These are phyloP conservation scores for Lentinula sp. DNA, from an alignment of 768 basidiomycete species.

Conservation along the genomic window DNA sequence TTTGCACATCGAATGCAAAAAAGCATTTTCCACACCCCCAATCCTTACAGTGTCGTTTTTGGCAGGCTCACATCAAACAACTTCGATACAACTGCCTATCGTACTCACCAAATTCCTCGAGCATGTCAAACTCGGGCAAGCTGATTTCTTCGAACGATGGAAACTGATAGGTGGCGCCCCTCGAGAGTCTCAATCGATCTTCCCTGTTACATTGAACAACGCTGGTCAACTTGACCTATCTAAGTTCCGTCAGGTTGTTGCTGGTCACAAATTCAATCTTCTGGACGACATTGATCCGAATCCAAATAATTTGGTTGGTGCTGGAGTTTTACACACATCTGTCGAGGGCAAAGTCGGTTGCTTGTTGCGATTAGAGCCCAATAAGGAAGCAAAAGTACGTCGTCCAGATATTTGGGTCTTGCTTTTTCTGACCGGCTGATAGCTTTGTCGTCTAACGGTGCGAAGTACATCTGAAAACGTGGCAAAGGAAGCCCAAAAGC, in stretches of 20 bases:
- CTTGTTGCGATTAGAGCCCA: slow-evolving; percentile 88
- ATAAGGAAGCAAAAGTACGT: slow-evolving; percentile 87
- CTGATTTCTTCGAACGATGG: slow-evolving; percentile 98
- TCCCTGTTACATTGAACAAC: slow-evolving; percentile 67
- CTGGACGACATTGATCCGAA: slow-evolving; percentile 90
- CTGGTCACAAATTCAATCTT: slow-evolving; percentile 71
- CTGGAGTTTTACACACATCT: slow-evolving; percentile 96
- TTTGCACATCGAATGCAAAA: slow-evolving; percentile 93
- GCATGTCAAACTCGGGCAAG: slow-evolving; percentile 75
- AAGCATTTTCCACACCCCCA: slow-evolving; percentile 70
- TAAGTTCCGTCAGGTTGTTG: slow-evolving; percentile 69
- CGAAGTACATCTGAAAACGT: slow-evolving; percentile 94
- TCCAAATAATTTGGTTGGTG: slow-evolving; percentile 86
- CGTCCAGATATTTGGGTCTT: not conserved
- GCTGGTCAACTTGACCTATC: slow-evolving; percentile 69
- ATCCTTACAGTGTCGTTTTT: slow-evolving; percentile 85
- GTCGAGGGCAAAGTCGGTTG: slow-evolving; percentile 93
- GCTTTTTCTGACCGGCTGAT: slow-evolving; percentile 6
- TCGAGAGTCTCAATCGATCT: slow-evolving; percentile 84
- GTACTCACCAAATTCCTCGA: slow-evolving; percentile 90
- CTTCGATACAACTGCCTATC: slow-evolving; percentile 81
- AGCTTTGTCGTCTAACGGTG: slow-evolving; percentile 91
- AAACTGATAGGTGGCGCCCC: slow-evolving; percentile 95
- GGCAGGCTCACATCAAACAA: slow-evolving; percentile 85
- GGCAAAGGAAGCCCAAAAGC: slow-evolving; percentile 60